phyloP scores from a whole-genome alignment of 1,284 basidiomycete species.

The Heterobasidion annosum region DNA sequence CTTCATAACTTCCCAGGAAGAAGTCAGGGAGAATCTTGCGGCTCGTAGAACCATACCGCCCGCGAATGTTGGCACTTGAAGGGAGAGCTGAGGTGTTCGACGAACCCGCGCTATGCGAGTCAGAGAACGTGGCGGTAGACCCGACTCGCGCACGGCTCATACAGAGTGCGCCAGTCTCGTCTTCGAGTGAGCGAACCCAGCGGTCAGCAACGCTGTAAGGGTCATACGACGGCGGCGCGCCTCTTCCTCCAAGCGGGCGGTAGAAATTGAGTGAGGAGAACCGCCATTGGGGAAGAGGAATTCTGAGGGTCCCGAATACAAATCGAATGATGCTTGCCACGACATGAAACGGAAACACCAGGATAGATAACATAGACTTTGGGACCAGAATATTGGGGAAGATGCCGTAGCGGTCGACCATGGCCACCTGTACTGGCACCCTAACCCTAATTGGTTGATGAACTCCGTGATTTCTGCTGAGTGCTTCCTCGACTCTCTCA shows the following conservation, averaged over 20 bases:
- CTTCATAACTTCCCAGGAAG: conserved; percentile 76
- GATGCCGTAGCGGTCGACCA: no score
- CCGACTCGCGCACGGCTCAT: conserved; percentile 27
- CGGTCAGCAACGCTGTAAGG: conserved; percentile 50
- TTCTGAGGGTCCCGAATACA: conserved; percentile 23
- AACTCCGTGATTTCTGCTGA: no score
- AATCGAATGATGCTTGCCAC: conserved; percentile 20
- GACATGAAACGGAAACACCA: conserved; percentile 23
- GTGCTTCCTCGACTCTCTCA: no score
- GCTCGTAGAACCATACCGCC: conserved; percentile 18
- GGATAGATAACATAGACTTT: conserved; percentile 12
- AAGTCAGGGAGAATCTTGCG: conserved; percentile 70
- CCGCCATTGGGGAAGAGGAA: conserved; percentile 22
- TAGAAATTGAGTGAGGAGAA: conserved; percentile 33
- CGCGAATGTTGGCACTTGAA: conserved; percentile 16
- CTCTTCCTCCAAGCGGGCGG: conserved; percentile 23
- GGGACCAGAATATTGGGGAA: no score
- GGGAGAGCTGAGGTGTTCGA: conserved; percentile 14
- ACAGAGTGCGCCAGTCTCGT: conserved; percentile 68
- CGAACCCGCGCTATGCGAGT: conserved; percentile 13
- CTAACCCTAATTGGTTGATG: no score
- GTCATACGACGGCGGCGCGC: conserved; percentile 22
- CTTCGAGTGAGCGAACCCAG: conserved; percentile 72
- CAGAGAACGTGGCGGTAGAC: conserved; percentile 3
- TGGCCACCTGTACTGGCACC: no score